Base-by-base conservation (phyloP, 2,329 filamentous ascomycete species). In the Apiospora marii region DNA sequence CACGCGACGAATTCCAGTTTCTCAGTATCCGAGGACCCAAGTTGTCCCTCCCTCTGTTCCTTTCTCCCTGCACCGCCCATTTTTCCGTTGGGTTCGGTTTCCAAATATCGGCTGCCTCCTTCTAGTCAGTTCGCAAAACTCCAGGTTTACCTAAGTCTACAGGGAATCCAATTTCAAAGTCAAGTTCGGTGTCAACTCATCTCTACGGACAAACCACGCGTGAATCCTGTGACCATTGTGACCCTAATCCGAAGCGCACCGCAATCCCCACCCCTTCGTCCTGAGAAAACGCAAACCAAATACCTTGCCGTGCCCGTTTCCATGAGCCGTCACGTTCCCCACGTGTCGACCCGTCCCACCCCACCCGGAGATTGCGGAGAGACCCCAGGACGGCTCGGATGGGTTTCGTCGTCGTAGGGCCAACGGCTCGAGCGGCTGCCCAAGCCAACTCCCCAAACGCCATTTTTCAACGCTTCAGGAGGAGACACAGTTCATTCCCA, bases 311-410 rank as follows among this genome's bases (percentile, higher is more conserved):
- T 24, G 27, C 22, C 22, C 3, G 46, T 22, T 49, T 53, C 4
- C 22, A 16, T 64, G n/a, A 68, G 67, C 70, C 30, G 34, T 61
- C 48, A 67, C 4, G 19, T 64, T 64, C 58, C 58, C 58, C 58
- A 64, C 58, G 58, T 64, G 58, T 34, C 41, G 34, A 64, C 58
- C 41, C 34, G 58, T 41, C 19, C 16, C n/a, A 41, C 58, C 30
- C 24, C 51, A 4, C 19, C 16, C 34, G 19, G 58, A 64, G 34
- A 24, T 24, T 64, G 58, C 34, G 19, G 19, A 64, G 8, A 2
- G 8, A 2, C 37, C 37, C 58, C n/a, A 14, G 34, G 30, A 14
- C 19, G 53, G 37, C 5, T 37, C 6, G 8, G 37, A 1, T 6
- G 8, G 37, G 7, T 10, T 41, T 41, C 3, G 22, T 61, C 3